These are phyloP conservation scores for Amauroascus verrucosus DNA, from an alignment of 2,329 filamentous ascomycete species.

Conservation along the genomic window DNA sequence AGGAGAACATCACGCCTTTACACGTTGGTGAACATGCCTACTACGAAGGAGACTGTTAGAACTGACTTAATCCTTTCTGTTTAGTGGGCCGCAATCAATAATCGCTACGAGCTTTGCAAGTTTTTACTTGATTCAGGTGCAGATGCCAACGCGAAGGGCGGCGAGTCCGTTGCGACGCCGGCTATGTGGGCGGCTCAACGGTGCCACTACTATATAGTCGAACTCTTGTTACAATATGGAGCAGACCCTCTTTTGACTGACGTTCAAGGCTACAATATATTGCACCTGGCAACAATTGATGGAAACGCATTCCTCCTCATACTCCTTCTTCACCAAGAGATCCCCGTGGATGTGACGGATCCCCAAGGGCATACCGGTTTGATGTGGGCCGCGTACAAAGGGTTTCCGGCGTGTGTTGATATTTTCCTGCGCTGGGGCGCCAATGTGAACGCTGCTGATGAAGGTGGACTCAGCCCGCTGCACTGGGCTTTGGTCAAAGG, in stretches of 20 bases:
- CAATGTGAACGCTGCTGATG: slow-evolving; percentile 79
- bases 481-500: slow-evolving; percentile 97
- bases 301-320: slow-evolving; percentile 86
- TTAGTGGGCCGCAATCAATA: slow-evolving; percentile 98
- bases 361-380: slow-evolving; percentile 83
- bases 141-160: slow-evolving; percentile 89
- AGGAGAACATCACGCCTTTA: slow-evolving; percentile 87
- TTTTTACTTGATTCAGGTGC: slow-evolving; percentile 80
- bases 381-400: slow-evolving; percentile 99
- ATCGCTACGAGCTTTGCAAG: slow-evolving; percentile 94
- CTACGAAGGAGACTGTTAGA: not conserved
- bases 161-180: slow-evolving; percentile 86
- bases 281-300: slow-evolving; percentile 94
- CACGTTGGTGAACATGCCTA: slow-evolving; percentile 49
- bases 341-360: slow-evolving; percentile 85
- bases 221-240: slow-evolving; percentile 80
- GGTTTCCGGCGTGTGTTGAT: slow-evolving; percentile 84
- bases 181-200: slow-evolving; percentile 95
- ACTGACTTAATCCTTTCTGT: slow-evolving; percentile 16
- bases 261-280: slow-evolving; percentile 92
- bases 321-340: slow-evolving; percentile 85
- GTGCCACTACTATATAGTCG: slow-evolving; percentile 93
- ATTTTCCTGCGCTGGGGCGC: slow-evolving; percentile 90
- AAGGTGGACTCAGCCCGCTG: slow-evolving; percentile 85
- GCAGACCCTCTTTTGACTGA: slow-evolving; percentile 89